Evolutionary conservation across 805 yeast genomes (phyloP), one percentile per base, ranked within the genome.

Genomic region (Limtongia smithiae): DNA sequence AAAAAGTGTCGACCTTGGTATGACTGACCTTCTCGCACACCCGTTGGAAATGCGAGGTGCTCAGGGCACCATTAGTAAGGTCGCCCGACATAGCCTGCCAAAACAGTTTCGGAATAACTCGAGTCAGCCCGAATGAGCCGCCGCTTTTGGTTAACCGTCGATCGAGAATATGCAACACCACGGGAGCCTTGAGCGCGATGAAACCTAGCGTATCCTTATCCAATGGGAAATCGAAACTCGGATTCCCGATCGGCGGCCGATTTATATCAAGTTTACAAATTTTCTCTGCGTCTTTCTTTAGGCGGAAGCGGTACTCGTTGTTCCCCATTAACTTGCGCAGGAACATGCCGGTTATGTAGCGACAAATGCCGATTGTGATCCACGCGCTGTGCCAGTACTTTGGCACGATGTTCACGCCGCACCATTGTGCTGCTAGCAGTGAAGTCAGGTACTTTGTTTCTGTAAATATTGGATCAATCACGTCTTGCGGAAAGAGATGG

Each of bases 81-180:
- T 93, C 98, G 15, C 95, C 95, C 6, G 95, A 86, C 95, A 93
- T 88, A 0, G 95, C 95, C 65, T 93, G 97, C 31, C 93, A 68
- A 55, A 91, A 87, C 22, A 93, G 72, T 60, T 91, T 93, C 0
- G 97, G 96, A 22, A 93, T 76, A 0, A 88, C 97, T 55, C 98
- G 79, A 2, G 90, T 80, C 51, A 93, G 71, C 1, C 98, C 98
- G 65, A 93, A 85, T 0, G 96, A 85, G 55, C 90, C 83, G 64
- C 94, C 97, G 1, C 97, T 88, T 63, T 93, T 93, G 0, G 96
- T 90, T 95, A 93, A 88, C 55, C 98, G 74, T 40, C 86, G 77
- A 63, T 93, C 97, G 25, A 93, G 70, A 34, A 91, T 89, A 60
- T 79, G 84, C 40, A 93, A 64, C 1, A 93, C 90, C 44, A 90